Conservation (phyloP, 192 early-diverging fungal species). For the Backusella psychrophila region DNA sequence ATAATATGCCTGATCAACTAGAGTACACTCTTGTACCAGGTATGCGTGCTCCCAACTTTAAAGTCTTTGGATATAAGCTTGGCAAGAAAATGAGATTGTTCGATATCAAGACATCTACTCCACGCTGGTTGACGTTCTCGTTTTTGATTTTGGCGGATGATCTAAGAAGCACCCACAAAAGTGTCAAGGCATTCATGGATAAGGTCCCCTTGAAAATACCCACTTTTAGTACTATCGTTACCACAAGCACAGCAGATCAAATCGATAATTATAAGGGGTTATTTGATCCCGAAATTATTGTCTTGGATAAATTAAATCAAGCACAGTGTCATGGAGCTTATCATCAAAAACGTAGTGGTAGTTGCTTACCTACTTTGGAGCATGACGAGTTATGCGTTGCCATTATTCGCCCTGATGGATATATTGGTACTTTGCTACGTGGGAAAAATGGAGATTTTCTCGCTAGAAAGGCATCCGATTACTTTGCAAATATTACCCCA, state of each 20-base stretch:
- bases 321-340: conserved; percentile 27
- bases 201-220: background rate
- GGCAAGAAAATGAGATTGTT: conserved; percentile 26
- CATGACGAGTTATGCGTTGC: background rate
- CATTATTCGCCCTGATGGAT: conserved; percentile 28
- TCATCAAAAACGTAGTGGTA: background rate
- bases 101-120: background rate
- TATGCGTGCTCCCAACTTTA: conserved; percentile 25
- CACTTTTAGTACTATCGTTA: background rate
- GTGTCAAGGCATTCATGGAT: background rate
- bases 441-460: background rate
- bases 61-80: conserved; percentile 11
- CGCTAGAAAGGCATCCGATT: background rate
- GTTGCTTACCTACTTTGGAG: background rate
- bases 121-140: conserved; percentile 10
- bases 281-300: background rate
- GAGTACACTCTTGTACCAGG: background rate
- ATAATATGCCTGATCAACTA: background rate
- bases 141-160: conserved; percentile 20
- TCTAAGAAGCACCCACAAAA: background rate
- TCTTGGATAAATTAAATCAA: conserved; percentile 30
- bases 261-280: background rate
- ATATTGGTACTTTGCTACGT: conserved; percentile 18
- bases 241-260: conserved; percentile 17
- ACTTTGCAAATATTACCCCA: background rate